Evolutionary conservation across 257 asterid genomes (phyloP), one percentile per base, ranked within the genome.

Genomic region (Primulina huaijiensis): DNA sequence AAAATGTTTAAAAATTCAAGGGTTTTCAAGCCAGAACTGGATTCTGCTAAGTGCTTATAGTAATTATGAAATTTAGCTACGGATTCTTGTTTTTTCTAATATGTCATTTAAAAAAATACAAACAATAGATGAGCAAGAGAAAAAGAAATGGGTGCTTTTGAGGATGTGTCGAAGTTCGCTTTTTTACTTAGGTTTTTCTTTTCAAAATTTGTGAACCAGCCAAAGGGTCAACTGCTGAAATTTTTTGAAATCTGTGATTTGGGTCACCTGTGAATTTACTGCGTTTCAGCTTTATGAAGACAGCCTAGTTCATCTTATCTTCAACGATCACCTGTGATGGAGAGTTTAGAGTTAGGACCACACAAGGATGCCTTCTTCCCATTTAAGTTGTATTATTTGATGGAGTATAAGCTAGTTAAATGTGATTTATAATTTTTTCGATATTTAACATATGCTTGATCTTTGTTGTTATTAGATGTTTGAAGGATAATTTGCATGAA

Each of bases 321-420:
- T 72, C 80, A 78, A 60, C 52, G n/a, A 55, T 80, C 73, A 62
- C 72, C 31, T 65, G 73, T 63, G 64, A 38, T 80, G 78, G 77
- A 66, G 40, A 62, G 68, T 68, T 66, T 37, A 8, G 40, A 35
- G 40, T 35, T 35, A 76, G 88, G 88, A 85, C 88, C 88, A 83
- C 85, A 11, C 27, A 46, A 57, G 72, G 46, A 65, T 75, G 82
- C 79, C 78, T 66, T 68, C 34, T 74, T 67, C 67, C 73, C 55
- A 67, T 62, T 74, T 68, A 68, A 21, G 8, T 37, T 62, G 4
- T 29, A n/a, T 27, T 31, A 27, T 31, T 31, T 31, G 34, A 30
- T 30, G 34, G 34, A 31, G 34, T 31, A 5, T 6, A 31, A 31
- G 34, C 34, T 31, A 2, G 34, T 31, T 31, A 31, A 31, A 31